A percentile compares a stretch with the other conserved stretches of the same genome.
Evolutionary conservation across 345 rosid genomes (phyloP).

Genomic region (Citrus unshiu): DNA sequence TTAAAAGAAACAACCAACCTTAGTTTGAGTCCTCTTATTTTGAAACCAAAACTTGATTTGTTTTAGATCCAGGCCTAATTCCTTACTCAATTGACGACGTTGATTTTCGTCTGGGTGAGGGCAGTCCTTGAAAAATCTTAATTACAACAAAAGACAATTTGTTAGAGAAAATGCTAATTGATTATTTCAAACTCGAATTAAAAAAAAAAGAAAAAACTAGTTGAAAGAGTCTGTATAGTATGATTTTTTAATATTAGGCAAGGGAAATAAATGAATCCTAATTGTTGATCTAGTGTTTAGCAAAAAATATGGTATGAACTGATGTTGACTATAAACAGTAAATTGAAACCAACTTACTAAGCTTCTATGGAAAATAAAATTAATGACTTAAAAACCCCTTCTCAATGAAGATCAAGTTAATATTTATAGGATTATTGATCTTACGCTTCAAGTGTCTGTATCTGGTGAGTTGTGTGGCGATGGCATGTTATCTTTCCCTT

Average conservation of each 20-base stretch:
- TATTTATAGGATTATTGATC: neutral
- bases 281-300: too few species aligned
- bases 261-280: too few species aligned
- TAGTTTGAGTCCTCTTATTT: slow-evolving; percentile 69
- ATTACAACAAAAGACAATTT: neutral
- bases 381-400: too few species aligned
- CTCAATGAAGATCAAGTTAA: too few species aligned
- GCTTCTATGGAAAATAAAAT: neutral
- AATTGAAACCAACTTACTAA: neutral
- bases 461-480: slow-evolving; percentile 57
- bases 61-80: slow-evolving; percentile 40
- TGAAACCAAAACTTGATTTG: slow-evolving; percentile 90
- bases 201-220: too few species aligned
- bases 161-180: neutral
- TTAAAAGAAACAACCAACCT: slow-evolving; percentile 30
- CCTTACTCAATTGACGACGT: slow-evolving; percentile 40
- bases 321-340: neutral
- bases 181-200: too few species aligned
- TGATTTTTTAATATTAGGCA: too few species aligned
- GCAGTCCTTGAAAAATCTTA: slow-evolving; percentile 55
- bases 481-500: slow-evolving; percentile 29
- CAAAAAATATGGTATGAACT: too few species aligned
- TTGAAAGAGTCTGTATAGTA: too few species aligned
- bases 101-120: slow-evolving; percentile 71
- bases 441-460: slow-evolving; percentile 54